Evolutionary conservation across 176 grass and related monocot genomes (phyloP).

Genomic region (Musa acuminata): DNA sequence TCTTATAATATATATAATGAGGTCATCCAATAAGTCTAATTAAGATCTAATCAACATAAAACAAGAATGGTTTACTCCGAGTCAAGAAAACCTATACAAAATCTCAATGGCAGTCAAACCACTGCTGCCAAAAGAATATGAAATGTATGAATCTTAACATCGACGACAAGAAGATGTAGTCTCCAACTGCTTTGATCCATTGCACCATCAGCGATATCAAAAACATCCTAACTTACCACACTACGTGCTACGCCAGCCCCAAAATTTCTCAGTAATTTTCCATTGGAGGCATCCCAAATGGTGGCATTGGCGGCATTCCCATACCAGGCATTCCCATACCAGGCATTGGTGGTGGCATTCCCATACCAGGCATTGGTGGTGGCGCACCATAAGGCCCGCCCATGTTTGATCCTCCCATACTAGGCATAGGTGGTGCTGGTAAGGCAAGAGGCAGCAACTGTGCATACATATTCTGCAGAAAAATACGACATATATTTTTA

Average conservation of each 20-base stretch:
- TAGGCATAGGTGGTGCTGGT: conserved; percentile 51
- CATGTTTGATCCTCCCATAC: conserved; percentile 54
- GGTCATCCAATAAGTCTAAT: too few relatives aligned
- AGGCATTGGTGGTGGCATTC: conserved; percentile 76
- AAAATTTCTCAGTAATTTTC: conserved; percentile 48
- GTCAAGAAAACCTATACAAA: too few relatives aligned
- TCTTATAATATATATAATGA: too few relatives aligned
- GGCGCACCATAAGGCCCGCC: conserved; percentile 19
- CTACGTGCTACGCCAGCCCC: neutral
- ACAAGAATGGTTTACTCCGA: too few relatives aligned
- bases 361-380: conserved; percentile 60
- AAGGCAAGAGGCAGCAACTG: conserved; percentile 86
- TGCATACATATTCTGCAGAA: conserved; percentile 88
- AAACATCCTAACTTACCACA: neutral
- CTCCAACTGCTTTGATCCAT: too few relatives aligned
- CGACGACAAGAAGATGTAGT: neutral
- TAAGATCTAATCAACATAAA: too few relatives aligned
- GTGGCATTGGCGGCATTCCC: conserved; percentile 21
- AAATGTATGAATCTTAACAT: neutral
- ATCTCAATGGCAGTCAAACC: neutral
- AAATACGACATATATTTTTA: neutral
- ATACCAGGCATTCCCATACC: too few relatives aligned
- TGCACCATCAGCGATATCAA: neutral
- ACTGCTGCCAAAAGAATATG: conserved; percentile 1
- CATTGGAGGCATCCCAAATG: conserved; percentile 31